phyloP scores from a whole-genome alignment of 1,284 basidiomycete genomes.

The Moniliophthora roreri region DNA sequence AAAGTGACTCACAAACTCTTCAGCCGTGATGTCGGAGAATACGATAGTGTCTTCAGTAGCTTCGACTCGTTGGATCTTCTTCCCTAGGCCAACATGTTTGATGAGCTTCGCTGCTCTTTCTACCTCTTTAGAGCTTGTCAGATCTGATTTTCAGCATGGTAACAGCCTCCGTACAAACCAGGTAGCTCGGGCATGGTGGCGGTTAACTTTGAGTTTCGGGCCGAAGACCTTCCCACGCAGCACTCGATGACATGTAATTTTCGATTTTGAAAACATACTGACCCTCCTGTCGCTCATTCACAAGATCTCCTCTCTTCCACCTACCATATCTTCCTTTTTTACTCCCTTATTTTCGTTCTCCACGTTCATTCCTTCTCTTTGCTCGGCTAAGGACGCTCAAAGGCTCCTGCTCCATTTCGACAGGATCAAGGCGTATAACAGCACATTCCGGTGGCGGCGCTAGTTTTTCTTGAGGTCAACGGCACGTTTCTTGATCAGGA shows the following conservation, averaged over 20 bases:
- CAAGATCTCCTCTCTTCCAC: no score
- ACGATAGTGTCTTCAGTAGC: constrained; percentile 71
- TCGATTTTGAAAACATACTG: background rate
- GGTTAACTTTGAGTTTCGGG: background rate
- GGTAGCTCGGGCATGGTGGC: constrained; percentile 63
- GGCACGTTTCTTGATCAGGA: no score
- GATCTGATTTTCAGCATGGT: background rate
- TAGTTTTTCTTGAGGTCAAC: no score
- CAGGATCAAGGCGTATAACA: background rate
- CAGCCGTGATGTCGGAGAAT: constrained; percentile 58
- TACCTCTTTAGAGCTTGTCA: constrained; percentile 50
- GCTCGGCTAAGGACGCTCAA: no score
- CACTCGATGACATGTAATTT: background rate
- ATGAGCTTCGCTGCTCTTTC: constrained; percentile 68
- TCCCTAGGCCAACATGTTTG: constrained; percentile 53
- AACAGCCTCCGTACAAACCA: constrained; percentile 36
- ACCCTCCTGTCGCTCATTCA: no score
- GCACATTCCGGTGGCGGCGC: background rate
- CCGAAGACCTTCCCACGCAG: background rate
- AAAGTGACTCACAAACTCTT: constrained; percentile 59
- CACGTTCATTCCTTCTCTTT: no score
- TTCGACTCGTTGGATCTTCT: constrained; percentile 57
- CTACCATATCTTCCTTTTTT: no score
- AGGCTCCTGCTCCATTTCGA: no score
- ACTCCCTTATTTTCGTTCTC: no score